phyloP scores from a whole-genome alignment of 2,329 filamentous ascomycete species.

The Colletotrichum ledebouriae region DNA sequence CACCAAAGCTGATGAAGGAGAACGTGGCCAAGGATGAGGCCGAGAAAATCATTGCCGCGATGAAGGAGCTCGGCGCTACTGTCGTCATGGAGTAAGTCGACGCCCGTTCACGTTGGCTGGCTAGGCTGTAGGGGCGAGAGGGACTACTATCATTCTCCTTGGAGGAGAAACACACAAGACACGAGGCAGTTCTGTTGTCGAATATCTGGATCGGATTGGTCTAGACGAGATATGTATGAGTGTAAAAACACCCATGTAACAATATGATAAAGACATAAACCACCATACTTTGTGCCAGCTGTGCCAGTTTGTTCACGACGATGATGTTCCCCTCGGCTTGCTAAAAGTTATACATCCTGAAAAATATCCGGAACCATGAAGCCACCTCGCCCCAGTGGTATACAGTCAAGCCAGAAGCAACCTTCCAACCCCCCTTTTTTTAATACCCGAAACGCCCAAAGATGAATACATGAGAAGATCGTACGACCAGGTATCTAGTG shows the following conservation, averaged over 20 bases:
- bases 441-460: conserved; percentile 28
- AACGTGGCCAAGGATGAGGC: conserved; percentile 98
- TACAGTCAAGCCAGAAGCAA: conserved; percentile 16
- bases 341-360: background rate
- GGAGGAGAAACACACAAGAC: conserved; percentile 25
- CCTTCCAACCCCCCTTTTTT: conserved; percentile 20
- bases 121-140: conserved; percentile 17
- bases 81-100: conserved; percentile 86
- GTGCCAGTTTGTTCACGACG: background rate
- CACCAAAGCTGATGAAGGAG: conserved; percentile 99
- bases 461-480: conserved; percentile 3
- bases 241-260: conserved; percentile 53
- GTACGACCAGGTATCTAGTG: conserved; percentile 13
- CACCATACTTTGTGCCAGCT: conserved; percentile 15
- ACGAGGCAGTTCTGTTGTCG: conserved; percentile 33
- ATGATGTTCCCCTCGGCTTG: background rate
- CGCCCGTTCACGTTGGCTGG: conserved; percentile 8
- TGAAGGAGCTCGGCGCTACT: conserved; percentile 93
- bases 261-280: conserved; percentile 46
- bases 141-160: conserved; percentile 11
- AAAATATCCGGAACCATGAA: background rate
- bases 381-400: conserved; percentile 13
- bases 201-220: conserved; percentile 39
- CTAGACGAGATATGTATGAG: conserved; percentile 43
- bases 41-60: conserved; percentile 95